Percentiles rank a stretch among this genome's conserved stretches.
These are phyloP conservation scores for Pythium myriotylum DNA, from an alignment of 352 stramenopile genomes.

Conservation along the genomic window DNA sequence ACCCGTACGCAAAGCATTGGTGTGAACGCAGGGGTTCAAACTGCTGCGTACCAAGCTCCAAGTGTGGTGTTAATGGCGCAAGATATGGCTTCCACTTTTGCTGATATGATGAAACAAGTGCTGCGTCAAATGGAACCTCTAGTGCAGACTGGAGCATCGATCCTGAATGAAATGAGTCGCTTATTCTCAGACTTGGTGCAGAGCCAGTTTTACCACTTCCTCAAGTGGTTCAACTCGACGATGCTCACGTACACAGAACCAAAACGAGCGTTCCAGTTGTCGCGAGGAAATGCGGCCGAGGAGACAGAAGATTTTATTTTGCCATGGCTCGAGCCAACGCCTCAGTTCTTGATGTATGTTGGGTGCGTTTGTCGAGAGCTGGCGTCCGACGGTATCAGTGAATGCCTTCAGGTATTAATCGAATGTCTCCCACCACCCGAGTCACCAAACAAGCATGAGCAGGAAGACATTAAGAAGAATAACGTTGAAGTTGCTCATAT, in stretches of 20 bases:
- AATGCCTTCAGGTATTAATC: conserved; percentile 72
- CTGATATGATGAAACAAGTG: conserved; percentile 79
- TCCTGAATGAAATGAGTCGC: conserved; percentile 71
- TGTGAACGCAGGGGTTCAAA: conserved; percentile 14
- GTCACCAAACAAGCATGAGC: neutral
- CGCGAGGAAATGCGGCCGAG: conserved; percentile 1
- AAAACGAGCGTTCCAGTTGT: conserved; percentile 54
- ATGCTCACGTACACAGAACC: conserved; percentile 72
- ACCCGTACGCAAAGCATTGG: conserved; percentile 29
- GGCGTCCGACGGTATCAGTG: conserved; percentile 59
- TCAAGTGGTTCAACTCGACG: conserved; percentile 79
- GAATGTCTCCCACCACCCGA: conserved; percentile 55
- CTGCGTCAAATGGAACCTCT: conserved; percentile 80
- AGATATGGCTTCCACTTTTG: conserved; percentile 55
- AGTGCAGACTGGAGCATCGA: conserved; percentile 60
- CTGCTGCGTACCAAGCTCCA: conserved; percentile 23
- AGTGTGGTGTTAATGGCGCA: conserved; percentile 63
- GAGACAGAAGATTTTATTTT: conserved; percentile 40
- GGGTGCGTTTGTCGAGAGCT: conserved; percentile 72
- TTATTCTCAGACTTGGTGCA: conserved; percentile 82
- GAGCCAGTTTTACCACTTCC: conserved; percentile 77
- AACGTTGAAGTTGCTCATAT: conserved; percentile 67
- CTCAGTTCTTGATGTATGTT: conserved; percentile 72
- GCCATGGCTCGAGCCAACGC: conserved; percentile 63
- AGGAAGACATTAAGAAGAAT: conserved; percentile 19